Evolutionary conservation across 2,329 filamentous ascomycete genomes (phyloP).

Genomic region (Amylocarpus encephaloides): DNA sequence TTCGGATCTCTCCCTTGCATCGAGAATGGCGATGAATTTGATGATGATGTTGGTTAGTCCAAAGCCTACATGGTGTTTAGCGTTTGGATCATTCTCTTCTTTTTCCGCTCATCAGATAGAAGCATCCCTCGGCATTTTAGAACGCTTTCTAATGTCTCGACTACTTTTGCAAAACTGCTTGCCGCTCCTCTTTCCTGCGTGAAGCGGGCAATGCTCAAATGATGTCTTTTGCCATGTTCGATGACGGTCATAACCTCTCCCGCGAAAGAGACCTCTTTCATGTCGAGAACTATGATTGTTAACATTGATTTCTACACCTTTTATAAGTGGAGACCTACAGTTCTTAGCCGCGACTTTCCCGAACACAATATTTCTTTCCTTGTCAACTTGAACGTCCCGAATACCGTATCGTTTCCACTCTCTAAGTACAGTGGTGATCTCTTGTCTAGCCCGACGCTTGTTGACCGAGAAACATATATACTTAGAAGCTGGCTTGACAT

Average conservation of each 20-base stretch:
- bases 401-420: constrained; percentile 61
- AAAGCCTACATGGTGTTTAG: constrained; percentile 30
- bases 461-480: constrained; percentile 70
- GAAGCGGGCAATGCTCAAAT: constrained; percentile 75
- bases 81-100: constrained; percentile 68
- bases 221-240: constrained; percentile 71
- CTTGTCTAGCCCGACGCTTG: constrained; percentile 67
- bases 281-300: constrained; percentile 55
- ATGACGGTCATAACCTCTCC: constrained; percentile 84
- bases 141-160: constrained; percentile 67
- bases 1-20: too few relatives aligned
- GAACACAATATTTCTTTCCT: constrained; percentile 71
- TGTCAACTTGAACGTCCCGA: constrained; percentile 70
- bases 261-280: constrained; percentile 85
- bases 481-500: constrained; percentile 75
- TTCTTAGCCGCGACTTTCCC: constrained; percentile 71
- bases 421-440: constrained; percentile 66
- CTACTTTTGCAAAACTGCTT: constrained; percentile 78
- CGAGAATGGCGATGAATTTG: too few relatives aligned
- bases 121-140: constrained; percentile 61
- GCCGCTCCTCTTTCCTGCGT: constrained; percentile 89
- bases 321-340: constrained; percentile 50
- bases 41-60: too few relatives aligned
- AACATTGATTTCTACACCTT: constrained; percentile 11
- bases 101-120: constrained; percentile 59